Percentiles rank a stretch among this genome's conserved stretches.
phyloP scores from a whole-genome alignment of 2,329 filamentous ascomycete species.

The Xylariaceae sp. region DNA sequence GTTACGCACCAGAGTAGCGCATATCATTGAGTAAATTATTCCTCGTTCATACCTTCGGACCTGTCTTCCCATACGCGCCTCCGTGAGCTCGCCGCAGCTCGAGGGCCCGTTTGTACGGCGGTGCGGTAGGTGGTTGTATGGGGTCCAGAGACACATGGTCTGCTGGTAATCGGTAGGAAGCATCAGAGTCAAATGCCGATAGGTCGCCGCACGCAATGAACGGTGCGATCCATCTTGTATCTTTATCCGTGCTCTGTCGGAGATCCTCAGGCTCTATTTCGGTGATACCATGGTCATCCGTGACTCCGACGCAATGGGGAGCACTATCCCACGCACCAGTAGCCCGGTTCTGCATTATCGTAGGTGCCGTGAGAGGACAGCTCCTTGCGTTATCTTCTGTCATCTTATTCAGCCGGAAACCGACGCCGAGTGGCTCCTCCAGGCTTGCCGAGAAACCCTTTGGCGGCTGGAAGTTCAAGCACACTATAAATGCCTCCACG shows the following conservation, averaged over 20 bases:
- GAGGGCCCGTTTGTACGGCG: conserved; percentile 86
- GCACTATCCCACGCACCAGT: conserved; percentile 40
- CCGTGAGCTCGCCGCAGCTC: conserved; percentile 74
- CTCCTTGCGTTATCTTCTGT: conserved; percentile 37
- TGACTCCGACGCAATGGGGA: conserved; percentile 14
- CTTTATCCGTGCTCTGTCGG: conserved; percentile 32
- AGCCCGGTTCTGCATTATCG: conserved; percentile 41
- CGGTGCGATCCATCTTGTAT: conserved; percentile 78
- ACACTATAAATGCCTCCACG: conserved; percentile 94
- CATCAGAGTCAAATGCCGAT: conserved; percentile 91
- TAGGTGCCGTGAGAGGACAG: conserved; percentile 37
- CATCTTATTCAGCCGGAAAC: conserved; percentile 48
- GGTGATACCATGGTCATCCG: conserved; percentile 35
- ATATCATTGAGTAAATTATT: neutral
- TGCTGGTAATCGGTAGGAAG: conserved; percentile 83
- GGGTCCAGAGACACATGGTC: conserved; percentile 84
- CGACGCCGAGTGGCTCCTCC: conserved; percentile 67
- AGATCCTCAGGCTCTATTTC: conserved; percentile 48
- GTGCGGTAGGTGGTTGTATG: conserved; percentile 90
- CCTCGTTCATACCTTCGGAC: conserved; percentile 25
- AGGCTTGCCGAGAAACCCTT: conserved; percentile 69
- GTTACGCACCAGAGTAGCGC: conserved; percentile 7
- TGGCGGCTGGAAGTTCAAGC: conserved; percentile 80
- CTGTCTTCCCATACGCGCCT: conserved; percentile 72
- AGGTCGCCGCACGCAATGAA: conserved; percentile 97